Evolutionary conservation across 2,329 filamentous ascomycete genomes (phyloP), one percentile per base, ranked within the genome.

Genomic region (Exophiala oligosperma): DNA sequence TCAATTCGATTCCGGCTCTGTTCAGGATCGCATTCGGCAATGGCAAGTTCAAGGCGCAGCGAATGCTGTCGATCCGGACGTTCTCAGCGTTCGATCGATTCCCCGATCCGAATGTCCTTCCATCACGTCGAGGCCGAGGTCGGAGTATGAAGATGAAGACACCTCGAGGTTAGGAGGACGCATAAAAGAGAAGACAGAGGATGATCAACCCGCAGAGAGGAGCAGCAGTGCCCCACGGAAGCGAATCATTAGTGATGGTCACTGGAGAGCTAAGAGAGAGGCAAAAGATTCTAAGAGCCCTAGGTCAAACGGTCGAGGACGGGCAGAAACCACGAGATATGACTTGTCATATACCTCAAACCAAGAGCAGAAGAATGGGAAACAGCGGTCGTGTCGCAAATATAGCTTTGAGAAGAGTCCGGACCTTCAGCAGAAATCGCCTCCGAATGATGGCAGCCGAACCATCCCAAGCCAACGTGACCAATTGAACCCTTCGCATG

Each of bases 231-330:
- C 90, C 47, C 93, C 93, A 14, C 92, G 91, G 76, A 97, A 96
- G 80, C 85, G 92, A 63, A 91, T 97, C 54, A 85, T 97, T 61
- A 97, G 92, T 71, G 93, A 97, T 75, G 89, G 90, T 54, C 90
- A 96, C 75, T 97, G 93, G 72, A 83, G 81, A 61, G 81, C 79
- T 59, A 81, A 79, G 29, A 56, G 32, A 32, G 53, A 61, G 0
- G 21, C 35, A 1, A 59, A 50, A 23, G 49, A 56, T 8, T 49
- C 50, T 4, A 57, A 44, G 47, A n/a, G 21, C 24, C 17, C 52
- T n/a, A 57, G 51, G 26, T 24, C 49, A 4, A 29, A n/a, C 8
- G 24, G 37, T 5, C 54, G 49, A n/a, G 24, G n/a, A 50, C 40
- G 52, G n/a, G 68, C 57, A 60, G 64, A 12, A 65, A 66, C 38